Base-by-base conservation (phyloP, 1,284 basidiomycete genomes). In the Phylloboletellus chloephorus region DNA sequence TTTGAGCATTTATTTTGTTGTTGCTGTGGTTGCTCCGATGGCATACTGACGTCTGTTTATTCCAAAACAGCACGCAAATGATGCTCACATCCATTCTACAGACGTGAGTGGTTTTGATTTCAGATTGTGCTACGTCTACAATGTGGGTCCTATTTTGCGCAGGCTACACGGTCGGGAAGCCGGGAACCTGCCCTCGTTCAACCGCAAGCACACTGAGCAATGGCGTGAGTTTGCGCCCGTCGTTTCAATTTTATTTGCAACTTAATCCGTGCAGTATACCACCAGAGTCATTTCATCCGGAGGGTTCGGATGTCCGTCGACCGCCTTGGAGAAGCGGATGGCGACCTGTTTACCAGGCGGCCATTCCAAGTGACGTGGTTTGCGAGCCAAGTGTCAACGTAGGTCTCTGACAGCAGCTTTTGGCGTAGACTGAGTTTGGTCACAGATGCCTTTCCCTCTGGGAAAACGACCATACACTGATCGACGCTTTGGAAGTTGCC, bases 311-410 rank as follows among this genome's bases (percentile, higher is more conserved):
- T 63, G 30, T 67, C 75, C 19, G 67, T 82, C 13, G 65, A 70
- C 28, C 69, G 71, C 40, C 58, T 77, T 16, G 64, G 63, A 11
- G 67, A 73, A 34, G 57, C 66, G 1, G 67, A 72, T 16, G 74
- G 71, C 0, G 67, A 77, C 39, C 64, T 76, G 44, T 66, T 84
- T 31, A 72, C 76, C 11, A 68, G 79, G 19, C 74, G 80, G 0
- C 84, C 84, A 0, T 86, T 77, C 60, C 72, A 81, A 52, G 72
- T 79, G 38, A 71, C 74, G 33, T 88, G 85, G 85, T 84, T 85
- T 54, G 67, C 74, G 31, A 76, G 72, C 45, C 82, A 82, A 49
- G 66, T 83, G 8, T 68, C 73, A 0, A 74, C 77, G 80, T 81
- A 51, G 16, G 75, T 65, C 34, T 33, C 11, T 11, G 11, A 22